These are phyloP conservation scores for Thamnidium elegans DNA, from an alignment of 192 early-diverging fungal genomes.

Conservation along the genomic window DNA sequence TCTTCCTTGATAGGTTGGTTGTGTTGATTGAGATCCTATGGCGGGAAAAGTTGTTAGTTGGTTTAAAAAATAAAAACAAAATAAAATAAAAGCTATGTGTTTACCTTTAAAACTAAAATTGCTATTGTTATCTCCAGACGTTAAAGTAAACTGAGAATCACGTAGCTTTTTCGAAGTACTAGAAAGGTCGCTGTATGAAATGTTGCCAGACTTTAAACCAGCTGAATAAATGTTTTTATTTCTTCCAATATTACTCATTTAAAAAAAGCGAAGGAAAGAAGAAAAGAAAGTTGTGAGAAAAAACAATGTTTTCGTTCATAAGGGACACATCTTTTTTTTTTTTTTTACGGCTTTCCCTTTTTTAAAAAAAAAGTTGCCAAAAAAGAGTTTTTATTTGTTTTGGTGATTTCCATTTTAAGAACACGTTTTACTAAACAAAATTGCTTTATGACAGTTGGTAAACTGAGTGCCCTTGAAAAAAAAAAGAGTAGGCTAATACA, in stretches of 20 bases:
- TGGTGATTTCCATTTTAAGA: too few species aligned
- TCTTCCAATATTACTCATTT: not conserved
- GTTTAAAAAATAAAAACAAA: not conserved
- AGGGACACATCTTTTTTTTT: too few species aligned
- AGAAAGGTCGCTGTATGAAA: not conserved
- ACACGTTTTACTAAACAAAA: too few species aligned
- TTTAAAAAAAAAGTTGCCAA: too few species aligned
- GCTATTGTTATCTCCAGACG: not conserved
- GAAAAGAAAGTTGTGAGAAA: not conserved
- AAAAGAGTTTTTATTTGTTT: too few species aligned
- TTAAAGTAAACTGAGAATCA: constrained; percentile 12
- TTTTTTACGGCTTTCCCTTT: too few species aligned
- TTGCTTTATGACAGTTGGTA: too few species aligned
- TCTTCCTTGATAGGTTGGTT: not conserved
- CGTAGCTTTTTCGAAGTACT: not conserved
- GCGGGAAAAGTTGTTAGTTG: not conserved
- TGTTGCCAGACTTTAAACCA: not conserved
- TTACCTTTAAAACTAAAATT: constrained; percentile 10
- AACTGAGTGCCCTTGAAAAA: too few species aligned
- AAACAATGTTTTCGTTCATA: too few species aligned
- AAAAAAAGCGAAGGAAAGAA: not conserved
- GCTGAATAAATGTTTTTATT: constrained; percentile 5
- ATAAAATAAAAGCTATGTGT: not conserved
- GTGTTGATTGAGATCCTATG: not conserved
- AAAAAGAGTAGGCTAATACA: too few species aligned